Percentiles rank a stretch among this genome's conserved stretches.
These are phyloP conservation scores for Kitagawia praeruptora DNA, from an alignment of 129 eudicot genomes.

Conservation along the genomic window DNA sequence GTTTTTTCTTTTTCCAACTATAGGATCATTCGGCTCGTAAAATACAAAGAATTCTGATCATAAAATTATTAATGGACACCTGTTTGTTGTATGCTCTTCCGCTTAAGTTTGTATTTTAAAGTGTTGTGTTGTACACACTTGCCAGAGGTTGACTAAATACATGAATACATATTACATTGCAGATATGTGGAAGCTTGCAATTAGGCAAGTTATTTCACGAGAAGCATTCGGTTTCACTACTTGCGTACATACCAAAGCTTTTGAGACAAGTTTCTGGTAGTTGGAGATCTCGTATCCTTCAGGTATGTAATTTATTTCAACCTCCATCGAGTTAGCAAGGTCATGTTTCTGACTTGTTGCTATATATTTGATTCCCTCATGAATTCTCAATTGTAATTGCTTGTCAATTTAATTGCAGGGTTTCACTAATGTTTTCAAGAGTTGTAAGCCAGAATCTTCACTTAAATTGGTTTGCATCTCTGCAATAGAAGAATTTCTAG, in stretches of 20 bases:
- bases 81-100: not conserved
- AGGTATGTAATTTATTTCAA: constrained; percentile 36
- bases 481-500: constrained; percentile 68
- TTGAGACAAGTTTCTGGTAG: constrained; percentile 37
- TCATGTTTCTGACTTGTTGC: not conserved
- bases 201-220: constrained; percentile 44
- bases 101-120: not conserved
- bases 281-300: constrained; percentile 66
- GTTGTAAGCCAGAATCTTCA: constrained; percentile 56
- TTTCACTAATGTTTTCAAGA: constrained; percentile 60
- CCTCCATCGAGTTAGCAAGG: constrained; percentile 7
- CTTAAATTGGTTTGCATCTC: constrained; percentile 69
- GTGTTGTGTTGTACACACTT: not conserved
- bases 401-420: constrained; percentile 43
- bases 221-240: constrained; percentile 59
- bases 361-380: not conserved
- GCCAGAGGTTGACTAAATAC: not conserved
- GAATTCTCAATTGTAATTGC: not conserved
- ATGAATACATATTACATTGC: constrained; percentile 19
- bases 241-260: constrained; percentile 64
- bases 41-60: not conserved
- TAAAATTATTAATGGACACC: not conserved
- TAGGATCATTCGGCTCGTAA: not conserved
- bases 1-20: not conserved
- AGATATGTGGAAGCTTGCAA: constrained; percentile 33